A percentile compares a stretch with the other conserved stretches of the same genome.
Conservation (phyloP, 441 rosid species). For the Gossypium schwendimanii region DNA sequence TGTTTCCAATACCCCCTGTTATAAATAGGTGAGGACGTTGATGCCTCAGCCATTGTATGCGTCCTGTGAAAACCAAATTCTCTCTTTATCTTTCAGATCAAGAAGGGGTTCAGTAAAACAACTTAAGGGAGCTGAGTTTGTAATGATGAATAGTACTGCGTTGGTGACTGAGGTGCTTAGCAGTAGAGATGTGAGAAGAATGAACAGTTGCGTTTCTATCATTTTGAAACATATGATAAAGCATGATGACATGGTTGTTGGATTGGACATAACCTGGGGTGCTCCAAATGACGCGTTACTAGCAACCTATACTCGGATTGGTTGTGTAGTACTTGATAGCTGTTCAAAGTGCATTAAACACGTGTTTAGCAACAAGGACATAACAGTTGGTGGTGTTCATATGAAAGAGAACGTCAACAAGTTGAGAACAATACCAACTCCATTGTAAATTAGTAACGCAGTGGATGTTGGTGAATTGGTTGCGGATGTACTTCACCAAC, state of each 20-base stretch:
- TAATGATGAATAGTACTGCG: neutral
- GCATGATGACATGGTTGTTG: neutral
- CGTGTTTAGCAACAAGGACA: conserved; percentile 18
- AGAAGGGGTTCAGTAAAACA: neutral
- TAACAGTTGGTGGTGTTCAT: conserved; percentile 24
- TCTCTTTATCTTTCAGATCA: neutral
- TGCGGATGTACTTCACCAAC: conserved; percentile 18
- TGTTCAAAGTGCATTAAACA: neutral
- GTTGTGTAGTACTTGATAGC: conserved; percentile 16
- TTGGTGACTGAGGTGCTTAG: neutral
- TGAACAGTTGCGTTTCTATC: neutral
- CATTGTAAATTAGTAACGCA: neutral
- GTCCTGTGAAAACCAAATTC: neutral
- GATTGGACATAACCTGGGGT: neutral
- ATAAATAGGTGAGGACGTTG: neutral
- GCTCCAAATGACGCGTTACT: neutral
- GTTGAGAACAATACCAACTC: neutral
- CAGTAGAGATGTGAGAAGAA: neutral
- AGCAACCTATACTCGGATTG: conserved; percentile 20
- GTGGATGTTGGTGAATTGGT: conserved; percentile 28
- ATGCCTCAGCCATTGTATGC: neutral
- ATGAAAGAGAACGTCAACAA: conserved; percentile 20
- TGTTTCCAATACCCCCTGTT: neutral
- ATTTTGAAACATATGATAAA: neutral
- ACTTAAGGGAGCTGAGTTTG: neutral